These are phyloP conservation scores for Berberis vulgaris DNA, from an alignment of 164 flowering plant genomes.

Conservation along the genomic window DNA sequence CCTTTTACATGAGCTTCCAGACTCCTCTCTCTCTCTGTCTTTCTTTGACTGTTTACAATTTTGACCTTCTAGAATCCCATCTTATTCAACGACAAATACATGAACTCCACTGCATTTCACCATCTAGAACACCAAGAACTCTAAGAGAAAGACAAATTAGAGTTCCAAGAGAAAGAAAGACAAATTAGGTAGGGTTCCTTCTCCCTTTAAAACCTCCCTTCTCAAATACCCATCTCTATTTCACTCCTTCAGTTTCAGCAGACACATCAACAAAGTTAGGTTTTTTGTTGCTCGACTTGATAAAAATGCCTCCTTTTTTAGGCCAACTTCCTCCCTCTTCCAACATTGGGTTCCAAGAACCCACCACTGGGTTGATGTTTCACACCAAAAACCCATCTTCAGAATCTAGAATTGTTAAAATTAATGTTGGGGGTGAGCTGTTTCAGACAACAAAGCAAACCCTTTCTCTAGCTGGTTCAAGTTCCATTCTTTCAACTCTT, in stretches of 20 bases:
- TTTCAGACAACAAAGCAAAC: slow-evolving; percentile 92
- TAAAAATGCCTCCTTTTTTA: slow-evolving; percentile 33
- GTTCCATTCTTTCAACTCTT: slow-evolving; percentile 48
- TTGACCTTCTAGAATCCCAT: slow-evolving; percentile 6
- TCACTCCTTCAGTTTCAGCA: no score
- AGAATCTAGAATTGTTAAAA: slow-evolving; percentile 45
- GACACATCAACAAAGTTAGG: background rate
- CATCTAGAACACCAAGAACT: background rate
- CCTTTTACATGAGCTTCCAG: background rate
- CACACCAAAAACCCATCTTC: background rate
- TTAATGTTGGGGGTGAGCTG: slow-evolving; percentile 87
- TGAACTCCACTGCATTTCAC: background rate
- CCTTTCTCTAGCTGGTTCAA: slow-evolving; percentile 53
- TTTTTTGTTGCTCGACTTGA: background rate
- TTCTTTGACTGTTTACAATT: background rate
- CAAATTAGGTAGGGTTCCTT: no score
- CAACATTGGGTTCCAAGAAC: slow-evolving; percentile 12
- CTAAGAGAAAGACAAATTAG: no score
- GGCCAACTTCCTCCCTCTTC: slow-evolving; percentile 3
- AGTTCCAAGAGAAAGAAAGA: no score
- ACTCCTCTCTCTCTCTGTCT: background rate
- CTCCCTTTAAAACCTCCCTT: no score
- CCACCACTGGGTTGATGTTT: background rate
- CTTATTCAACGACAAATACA: background rate
- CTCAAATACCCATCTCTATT: no score